Evolutionary conservation across 2,329 filamentous ascomycete genomes (phyloP).

Genomic region (Botrytis paeoniae): DNA sequence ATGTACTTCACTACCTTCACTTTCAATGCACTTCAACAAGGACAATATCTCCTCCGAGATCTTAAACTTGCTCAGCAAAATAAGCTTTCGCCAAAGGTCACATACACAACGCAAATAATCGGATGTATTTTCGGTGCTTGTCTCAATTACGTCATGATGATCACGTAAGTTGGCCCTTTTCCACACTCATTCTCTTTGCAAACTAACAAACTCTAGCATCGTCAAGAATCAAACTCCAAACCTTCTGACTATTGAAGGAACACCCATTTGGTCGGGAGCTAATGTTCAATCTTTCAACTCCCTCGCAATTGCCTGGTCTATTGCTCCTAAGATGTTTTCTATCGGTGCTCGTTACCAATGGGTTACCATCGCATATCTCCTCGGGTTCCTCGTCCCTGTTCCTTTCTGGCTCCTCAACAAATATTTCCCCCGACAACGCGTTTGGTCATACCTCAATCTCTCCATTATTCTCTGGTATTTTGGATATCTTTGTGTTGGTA

Average conservation of each 20-base stretch:
- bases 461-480: slow-evolving; percentile 66
- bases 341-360: slow-evolving; percentile 58
- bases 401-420: slow-evolving; percentile 54
- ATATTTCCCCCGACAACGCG: slow-evolving; percentile 53
- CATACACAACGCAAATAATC: slow-evolving; percentile 42
- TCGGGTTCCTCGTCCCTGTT: slow-evolving; percentile 62
- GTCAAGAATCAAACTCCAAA: slow-evolving; percentile 63
- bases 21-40: slow-evolving; percentile 47
- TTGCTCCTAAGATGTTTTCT: slow-evolving; percentile 67
- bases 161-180: slow-evolving; percentile 40
- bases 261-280: slow-evolving; percentile 63
- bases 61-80: slow-evolving; percentile 52
- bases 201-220: slow-evolving; percentile 56
- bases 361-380: slow-evolving; percentile 69
- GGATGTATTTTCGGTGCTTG: slow-evolving; percentile 44
- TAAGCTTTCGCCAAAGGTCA: slow-evolving; percentile 42
- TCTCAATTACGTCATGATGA: slow-evolving; percentile 58
- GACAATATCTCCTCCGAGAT: slow-evolving; percentile 46
- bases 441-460: slow-evolving; percentile 63
- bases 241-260: slow-evolving; percentile 56
- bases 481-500: slow-evolving; percentile 63
- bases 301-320: slow-evolving; percentile 69
- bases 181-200: slow-evolving; percentile 39
- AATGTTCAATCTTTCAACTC: slow-evolving; percentile 58
- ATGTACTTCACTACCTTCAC: slow-evolving; percentile 73